phyloP scores from a whole-genome alignment of 148 eudicot genomes.

The Cornus controversa region DNA sequence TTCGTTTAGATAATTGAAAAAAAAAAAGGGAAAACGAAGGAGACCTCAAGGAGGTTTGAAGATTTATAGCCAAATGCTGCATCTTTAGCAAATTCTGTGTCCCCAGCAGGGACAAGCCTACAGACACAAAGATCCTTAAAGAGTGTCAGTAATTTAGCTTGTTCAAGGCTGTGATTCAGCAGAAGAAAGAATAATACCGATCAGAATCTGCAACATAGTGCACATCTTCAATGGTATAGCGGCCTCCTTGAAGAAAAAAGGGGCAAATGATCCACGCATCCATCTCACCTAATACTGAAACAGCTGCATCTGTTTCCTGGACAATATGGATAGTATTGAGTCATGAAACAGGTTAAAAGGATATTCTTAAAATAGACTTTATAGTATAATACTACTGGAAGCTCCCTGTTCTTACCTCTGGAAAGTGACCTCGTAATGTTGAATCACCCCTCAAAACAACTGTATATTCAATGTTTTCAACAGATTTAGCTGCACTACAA shows the following conservation, averaged over 20 bases:
- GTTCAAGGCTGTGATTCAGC: not conserved
- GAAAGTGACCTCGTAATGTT: slow-evolving; percentile 94
- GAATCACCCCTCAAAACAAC: slow-evolving; percentile 98
- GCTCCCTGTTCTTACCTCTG: slow-evolving; percentile 61
- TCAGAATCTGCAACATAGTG: slow-evolving; percentile 96
- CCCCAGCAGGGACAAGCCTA: slow-evolving; percentile 98
- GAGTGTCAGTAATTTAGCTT: not conserved
- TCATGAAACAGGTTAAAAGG: slow-evolving; percentile 8
- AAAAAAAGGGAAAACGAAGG: not conserved
- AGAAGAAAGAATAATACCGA: slow-evolving; percentile 34
- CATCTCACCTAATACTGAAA: slow-evolving; percentile 84
- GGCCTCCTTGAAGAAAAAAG: slow-evolving; percentile 99
- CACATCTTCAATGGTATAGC: slow-evolving; percentile 81
- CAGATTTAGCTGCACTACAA: slow-evolving; percentile 62
- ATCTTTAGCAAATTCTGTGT: slow-evolving; percentile 97
- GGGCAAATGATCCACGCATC: slow-evolving; percentile 98
- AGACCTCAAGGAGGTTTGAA: slow-evolving; percentile 91
- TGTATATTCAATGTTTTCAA: slow-evolving; percentile 59
- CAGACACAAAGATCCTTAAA: slow-evolving; percentile 15
- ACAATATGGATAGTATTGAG: slow-evolving; percentile 21
- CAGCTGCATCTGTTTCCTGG: slow-evolving; percentile 96
- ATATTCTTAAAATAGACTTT: slow-evolving; percentile 2
- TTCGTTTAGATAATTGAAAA: not conserved
- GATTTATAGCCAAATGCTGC: slow-evolving; percentile 92
- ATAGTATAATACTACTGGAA: not conserved